These are phyloP conservation scores for Nakaseomyces uthaithaninus DNA, from an alignment of 1,139 yeast genomes.

Conservation along the genomic window DNA sequence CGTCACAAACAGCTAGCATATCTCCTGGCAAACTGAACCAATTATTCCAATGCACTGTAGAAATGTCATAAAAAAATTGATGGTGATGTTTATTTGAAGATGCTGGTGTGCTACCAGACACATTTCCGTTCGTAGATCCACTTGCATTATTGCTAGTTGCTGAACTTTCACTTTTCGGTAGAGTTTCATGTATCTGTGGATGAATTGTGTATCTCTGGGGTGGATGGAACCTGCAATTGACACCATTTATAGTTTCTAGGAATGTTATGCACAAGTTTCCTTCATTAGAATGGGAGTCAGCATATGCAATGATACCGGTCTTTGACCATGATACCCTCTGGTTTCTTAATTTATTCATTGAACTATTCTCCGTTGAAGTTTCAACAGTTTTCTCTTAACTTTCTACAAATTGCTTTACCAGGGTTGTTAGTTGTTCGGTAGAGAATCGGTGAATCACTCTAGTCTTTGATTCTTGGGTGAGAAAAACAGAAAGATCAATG, in stretches of 20 bases:
- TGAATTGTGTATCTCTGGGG: conserved; percentile 29
- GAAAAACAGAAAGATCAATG: too few species aligned
- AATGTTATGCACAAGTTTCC: conserved; percentile 30
- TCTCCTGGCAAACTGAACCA: conserved; percentile 32
- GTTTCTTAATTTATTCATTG: not conserved
- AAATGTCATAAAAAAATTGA: conserved; percentile 25
- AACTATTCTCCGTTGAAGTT: not conserved
- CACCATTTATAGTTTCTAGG: conserved; percentile 31
- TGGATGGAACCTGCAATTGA: conserved; percentile 32
- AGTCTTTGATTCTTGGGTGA: too few species aligned
- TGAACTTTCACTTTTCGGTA: conserved; percentile 4
- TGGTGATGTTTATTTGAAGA: conserved; percentile 14
- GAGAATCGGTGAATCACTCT: too few species aligned
- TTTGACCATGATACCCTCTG: conserved; percentile 30
- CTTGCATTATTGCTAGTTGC: conserved; percentile 6
- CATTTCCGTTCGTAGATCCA: conserved; percentile 11
- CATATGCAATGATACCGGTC: conserved; percentile 32
- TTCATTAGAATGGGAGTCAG: conserved; percentile 26
- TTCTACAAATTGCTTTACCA: too few species aligned
- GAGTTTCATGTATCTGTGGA: conserved; percentile 28
- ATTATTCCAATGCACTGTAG: conserved; percentile 31
- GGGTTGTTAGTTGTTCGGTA: too few species aligned
- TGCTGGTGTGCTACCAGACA: conserved; percentile 9
- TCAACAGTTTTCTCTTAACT: too few species aligned
- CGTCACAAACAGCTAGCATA: conserved; percentile 32